Base-by-base conservation (phyloP, 805 yeast species). In the Saccharomyces paradoxus region DNA sequence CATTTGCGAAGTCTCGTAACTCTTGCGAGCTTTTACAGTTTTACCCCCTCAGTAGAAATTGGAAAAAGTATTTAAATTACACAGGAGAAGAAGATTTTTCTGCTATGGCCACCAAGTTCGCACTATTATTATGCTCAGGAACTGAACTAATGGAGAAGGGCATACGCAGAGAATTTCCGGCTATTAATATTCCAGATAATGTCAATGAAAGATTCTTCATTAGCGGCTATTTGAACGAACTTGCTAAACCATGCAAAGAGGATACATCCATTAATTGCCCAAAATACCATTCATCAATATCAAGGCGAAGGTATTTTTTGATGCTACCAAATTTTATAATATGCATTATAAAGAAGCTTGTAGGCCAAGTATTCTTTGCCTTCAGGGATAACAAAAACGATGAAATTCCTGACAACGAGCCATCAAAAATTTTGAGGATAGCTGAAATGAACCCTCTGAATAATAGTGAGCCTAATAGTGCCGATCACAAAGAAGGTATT, bases 21-120 rank as follows among this genome's bases (percentile, higher is more conserved):
- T 51, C 56, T 41, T 46, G 61, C n/a, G 47, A 56, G 26, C 68
- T 63, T 24, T 56, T 70, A 50, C 68, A 67, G 49, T 68, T 61
- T 55, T 59, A 66, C 53, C 60, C 69, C 0, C 66, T 69, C 31
- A 62, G 66, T 62, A 58, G 51, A 78, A 84, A 28, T 67, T 68
- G 71, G 67, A 59, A 60, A 58, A 55, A 52, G 10, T 70, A 68
- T 50, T 51, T 68, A 46, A 66, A 63, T 49, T 62, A 64, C 50
- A 65, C 65, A 1, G 72, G 71, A 8, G 71, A 67, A 41, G 71
- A 66, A 55, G 71, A 69, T 41, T 65, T 62, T 41, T 60, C 65
- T 13, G 51, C 46, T 24, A 63, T 62, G 13, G 58, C 61, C 3
- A 53, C 58, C 10, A 67, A 60, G 50, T 52, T 65, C 13, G 65